Base-by-base conservation (phyloP, 148 eudicot genomes). In the Chenopodium formosanum region DNA sequence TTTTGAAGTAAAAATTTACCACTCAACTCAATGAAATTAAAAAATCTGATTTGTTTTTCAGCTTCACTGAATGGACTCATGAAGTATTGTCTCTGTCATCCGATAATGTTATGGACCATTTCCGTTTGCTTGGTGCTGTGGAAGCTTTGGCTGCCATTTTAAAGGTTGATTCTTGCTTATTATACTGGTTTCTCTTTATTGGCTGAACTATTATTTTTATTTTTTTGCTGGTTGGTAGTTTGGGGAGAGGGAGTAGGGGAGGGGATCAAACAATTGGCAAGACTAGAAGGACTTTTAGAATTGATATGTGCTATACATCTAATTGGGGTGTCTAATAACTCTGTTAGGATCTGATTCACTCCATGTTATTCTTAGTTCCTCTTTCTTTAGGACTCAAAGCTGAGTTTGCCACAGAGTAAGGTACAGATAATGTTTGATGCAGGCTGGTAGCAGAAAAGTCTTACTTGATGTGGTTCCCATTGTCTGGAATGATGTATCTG, bases 31-130 rank as follows among this genome's bases (percentile, higher is more conserved):
- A 47, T 32, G 34, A 65, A 47, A 63, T 77, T 77, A 58, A 50
- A 67, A 60, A 67, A 9, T 40, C 25, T 81, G 17, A n/a, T 58
- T 47, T 78, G 46, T 53, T 65, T 84, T 89, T 78, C 97, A 95
- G 99, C 89, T 95, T 95, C 86, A 83, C 84, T 85, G 88, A 88
- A 80, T 95, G 99, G 99, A 86, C 93, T 25, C 94, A 91, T 86
- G 90, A 86, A 77, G 88, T 91, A 84, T 80, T 93, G 75, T 88
- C 93, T 78, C 86, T 93, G 70, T 71, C 84, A 83, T 82, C 92
- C 13, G 93, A 88, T 76, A 91, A 89, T 83, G 85, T 84, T 53
- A 70, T 86, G 78, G 91, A 91, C 78, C 97, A 91, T 83, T 92
- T 95, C 77, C 94, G 89, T 72, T 85, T 94, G 82, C 95, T 95